Evolutionary conservation across 768 basidiomycete species (phyloP), one percentile per base, ranked within the genome.

Genomic region (Boletus rex-veris): DNA sequence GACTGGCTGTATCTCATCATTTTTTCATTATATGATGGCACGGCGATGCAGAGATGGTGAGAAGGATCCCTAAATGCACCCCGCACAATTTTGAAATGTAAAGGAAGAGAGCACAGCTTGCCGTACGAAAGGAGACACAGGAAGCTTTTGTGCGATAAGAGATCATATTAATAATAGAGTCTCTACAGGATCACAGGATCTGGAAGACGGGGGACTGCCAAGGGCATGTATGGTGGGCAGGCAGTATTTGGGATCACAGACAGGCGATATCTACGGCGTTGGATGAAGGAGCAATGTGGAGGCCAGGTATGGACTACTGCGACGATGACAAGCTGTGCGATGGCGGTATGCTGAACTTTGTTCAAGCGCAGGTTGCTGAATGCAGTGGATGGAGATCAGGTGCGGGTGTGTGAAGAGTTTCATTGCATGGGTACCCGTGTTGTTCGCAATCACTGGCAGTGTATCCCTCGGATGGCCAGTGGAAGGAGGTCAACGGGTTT

Each of bases 11-110:
- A 49, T 66, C 61, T 61, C 64, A 64, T 66, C 42, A 65, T 54
- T 47, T 28, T 28, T 48, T 66, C 64, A 64, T 66, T 59, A 56
- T 59, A 42, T 33, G 53, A 41, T 45, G 52, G 50, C 48, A 64
- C 54, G 62, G 62, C 46, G 49, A 38, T 62, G 63, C 60, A 65
- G 63, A 67, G 58, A 66, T 65, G 65, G 62, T 43, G 33, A 52
- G 60, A 65, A 54, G 55, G 54, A 63, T 16, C 42, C 37, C 40
- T 44, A 43, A 50, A 55, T 43, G 38, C 47, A 37, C 46, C 36
- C 33, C 43, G 51, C 38, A 5, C 2, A 48, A 54, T 46, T 53
- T 60, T 53, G 55, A 54, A 64, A 63, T 57, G 58, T 9, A 30
- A 24, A 42, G 14, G 5, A 50, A 57, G 44, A 38, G 21, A 37